Evolutionary conservation across 352 stramenopile genomes (phyloP).

Genomic region (Plasmopara halstedii): DNA sequence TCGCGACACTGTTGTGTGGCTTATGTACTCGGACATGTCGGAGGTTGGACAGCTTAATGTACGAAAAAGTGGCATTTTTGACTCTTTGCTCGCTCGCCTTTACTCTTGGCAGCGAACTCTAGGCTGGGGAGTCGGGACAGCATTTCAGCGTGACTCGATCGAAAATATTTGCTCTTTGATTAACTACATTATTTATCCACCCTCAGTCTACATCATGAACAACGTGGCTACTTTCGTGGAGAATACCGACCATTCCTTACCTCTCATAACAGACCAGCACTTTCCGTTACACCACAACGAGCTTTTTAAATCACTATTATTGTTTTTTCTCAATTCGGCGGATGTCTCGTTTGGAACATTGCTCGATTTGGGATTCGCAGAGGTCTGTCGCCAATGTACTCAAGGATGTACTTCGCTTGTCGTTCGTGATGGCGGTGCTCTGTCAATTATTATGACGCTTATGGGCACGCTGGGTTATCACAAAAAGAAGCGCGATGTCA

Average conservation of each 20-base stretch:
- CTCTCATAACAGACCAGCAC: conserved; percentile 80
- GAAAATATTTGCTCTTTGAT: conserved; percentile 81
- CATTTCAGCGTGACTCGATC: conserved; percentile 80
- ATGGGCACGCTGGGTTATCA: conserved; percentile 81
- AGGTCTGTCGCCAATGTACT: conserved; percentile 65
- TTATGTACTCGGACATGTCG: conserved; percentile 80
- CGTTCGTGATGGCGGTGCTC: conserved; percentile 68
- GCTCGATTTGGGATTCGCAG: conserved; percentile 70
- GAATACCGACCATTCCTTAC: conserved; percentile 72
- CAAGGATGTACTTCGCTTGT: conserved; percentile 46
- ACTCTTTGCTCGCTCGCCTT: conserved; percentile 65
- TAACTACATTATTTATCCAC: conserved; percentile 84
- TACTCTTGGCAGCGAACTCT: conserved; percentile 79
- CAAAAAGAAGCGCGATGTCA: conserved; percentile 76
- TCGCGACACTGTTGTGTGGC: conserved; percentile 73
- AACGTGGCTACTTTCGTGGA: conserved; percentile 79
- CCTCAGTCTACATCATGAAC: conserved; percentile 81
- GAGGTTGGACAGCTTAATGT: conserved; percentile 53
- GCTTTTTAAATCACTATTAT: conserved; percentile 68
- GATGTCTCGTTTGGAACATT: conserved; percentile 73
- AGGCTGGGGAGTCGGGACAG: conserved; percentile 73
- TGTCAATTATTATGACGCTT: conserved; percentile 83
- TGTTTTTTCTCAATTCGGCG: conserved; percentile 48
- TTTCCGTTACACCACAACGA: conserved; percentile 74
- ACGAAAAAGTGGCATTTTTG: conserved; percentile 61